Conservation (phyloP, 2,329 filamentous ascomycete species). For the Penicillium aurantiogriseum region DNA sequence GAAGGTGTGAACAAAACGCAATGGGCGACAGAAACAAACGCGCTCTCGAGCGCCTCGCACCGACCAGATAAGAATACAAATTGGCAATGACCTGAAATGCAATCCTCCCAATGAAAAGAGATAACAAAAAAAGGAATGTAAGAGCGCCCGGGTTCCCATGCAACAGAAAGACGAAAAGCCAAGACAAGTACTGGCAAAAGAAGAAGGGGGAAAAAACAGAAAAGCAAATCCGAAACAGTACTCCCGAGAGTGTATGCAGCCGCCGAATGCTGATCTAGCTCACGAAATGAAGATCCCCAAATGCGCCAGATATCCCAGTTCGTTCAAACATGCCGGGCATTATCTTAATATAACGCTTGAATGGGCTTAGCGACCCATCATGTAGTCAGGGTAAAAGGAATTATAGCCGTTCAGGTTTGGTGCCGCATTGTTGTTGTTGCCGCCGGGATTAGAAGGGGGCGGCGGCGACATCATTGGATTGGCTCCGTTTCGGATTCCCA, state of each 20-base stretch:
- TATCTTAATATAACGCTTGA: constrained; percentile 31
- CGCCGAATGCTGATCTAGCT: constrained; percentile 45
- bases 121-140: constrained; percentile 27
- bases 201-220: constrained; percentile 20
- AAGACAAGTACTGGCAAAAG: constrained; percentile 21
- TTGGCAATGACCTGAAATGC: constrained; percentile 32
- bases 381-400: constrained; percentile 48
- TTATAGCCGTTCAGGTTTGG: constrained; percentile 37
- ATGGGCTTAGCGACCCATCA: constrained; percentile 46
- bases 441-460: constrained; percentile 29
- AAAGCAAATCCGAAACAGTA: constrained; percentile 34
- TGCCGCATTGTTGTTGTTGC: constrained; percentile 29
- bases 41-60: constrained; percentile 24
- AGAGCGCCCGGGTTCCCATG: constrained; percentile 36
- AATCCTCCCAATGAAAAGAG: constrained; percentile 32
- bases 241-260: constrained; percentile 37
- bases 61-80: constrained; percentile 30
- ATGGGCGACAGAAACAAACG: constrained; percentile 22
- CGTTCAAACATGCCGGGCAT: constrained; percentile 46
- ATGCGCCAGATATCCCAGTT: constrained; percentile 43
- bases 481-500: constrained; percentile 39
- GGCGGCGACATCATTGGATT: constrained; percentile 34
- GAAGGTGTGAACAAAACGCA: constrained; percentile 28
- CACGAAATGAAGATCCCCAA: constrained; percentile 38
- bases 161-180: constrained; percentile 24